Percentiles rank a stretch among this genome's conserved stretches.
These are phyloP conservation scores for Cladosporium sp. DNA, from an alignment of 2,329 filamentous ascomycete genomes.

Conservation along the genomic window DNA sequence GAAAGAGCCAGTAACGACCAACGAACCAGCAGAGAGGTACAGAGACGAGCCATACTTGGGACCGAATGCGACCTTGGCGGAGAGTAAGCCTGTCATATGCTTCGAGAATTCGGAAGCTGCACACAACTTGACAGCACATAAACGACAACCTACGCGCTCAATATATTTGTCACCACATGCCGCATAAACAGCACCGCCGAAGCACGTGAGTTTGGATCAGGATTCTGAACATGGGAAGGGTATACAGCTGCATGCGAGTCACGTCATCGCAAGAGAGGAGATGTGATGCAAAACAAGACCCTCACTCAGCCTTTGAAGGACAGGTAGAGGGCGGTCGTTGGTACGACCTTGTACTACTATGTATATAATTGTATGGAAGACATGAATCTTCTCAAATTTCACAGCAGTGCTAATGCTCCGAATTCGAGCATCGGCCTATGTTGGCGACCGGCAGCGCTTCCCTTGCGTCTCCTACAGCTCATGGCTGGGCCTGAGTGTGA, in stretches of 20 bases:
- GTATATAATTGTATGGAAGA: neutral
- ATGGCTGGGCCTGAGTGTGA: neutral
- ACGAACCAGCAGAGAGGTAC: too few relatives aligned
- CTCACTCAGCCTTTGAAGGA: too few relatives aligned
- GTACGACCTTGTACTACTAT: slow-evolving; percentile 1
- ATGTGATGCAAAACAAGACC: too few relatives aligned
- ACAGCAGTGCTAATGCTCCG: neutral
- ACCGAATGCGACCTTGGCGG: neutral
- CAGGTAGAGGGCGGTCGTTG: neutral
- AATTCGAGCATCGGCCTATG: neutral
- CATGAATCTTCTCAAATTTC: neutral
- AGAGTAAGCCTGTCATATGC: neutral
- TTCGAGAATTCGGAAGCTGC: neutral
- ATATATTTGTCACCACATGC: too few relatives aligned
- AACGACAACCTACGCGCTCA: neutral
- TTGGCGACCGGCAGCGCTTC: neutral
- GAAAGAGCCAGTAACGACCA: neutral
- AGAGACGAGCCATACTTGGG: too few relatives aligned
- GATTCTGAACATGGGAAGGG: too few relatives aligned
- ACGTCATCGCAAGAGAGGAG: too few relatives aligned
- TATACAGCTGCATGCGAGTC: too few relatives aligned
- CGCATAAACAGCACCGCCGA: too few relatives aligned
- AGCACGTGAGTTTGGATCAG: too few relatives aligned
- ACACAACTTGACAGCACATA: neutral
- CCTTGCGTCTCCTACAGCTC: neutral